These are phyloP conservation scores for Begonia peltatifolia DNA, from an alignment of 306 rosid species.

Conservation along the genomic window DNA sequence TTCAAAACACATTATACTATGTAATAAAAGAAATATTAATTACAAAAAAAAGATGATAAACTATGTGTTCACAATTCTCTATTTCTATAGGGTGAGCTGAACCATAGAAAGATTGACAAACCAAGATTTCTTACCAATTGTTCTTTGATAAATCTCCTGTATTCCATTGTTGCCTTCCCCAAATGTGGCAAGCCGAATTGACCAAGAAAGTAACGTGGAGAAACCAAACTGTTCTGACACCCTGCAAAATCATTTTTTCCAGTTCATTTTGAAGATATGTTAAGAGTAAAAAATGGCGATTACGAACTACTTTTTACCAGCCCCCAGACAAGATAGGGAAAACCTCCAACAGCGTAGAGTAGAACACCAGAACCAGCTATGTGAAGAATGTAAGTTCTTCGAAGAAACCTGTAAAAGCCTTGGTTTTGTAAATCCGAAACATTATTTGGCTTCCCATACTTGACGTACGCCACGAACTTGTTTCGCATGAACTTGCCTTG, in stretches of 20 bases:
- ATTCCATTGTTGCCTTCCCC: slow-evolving; percentile 62
- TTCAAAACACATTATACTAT: too few relatives aligned
- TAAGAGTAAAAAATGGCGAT: too few relatives aligned
- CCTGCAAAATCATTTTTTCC: slow-evolving; percentile 26
- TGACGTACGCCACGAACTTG: slow-evolving; percentile 11
- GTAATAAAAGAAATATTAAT: too few relatives aligned
- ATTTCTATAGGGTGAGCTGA: too few relatives aligned
- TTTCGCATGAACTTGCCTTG: not conserved
- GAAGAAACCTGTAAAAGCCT: slow-evolving; percentile 43
- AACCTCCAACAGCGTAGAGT: slow-evolving; percentile 61
- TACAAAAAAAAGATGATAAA: too few relatives aligned
- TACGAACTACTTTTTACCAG: slow-evolving; percentile 27
- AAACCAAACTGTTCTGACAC: slow-evolving; percentile 63
- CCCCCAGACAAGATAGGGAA: slow-evolving; percentile 86
- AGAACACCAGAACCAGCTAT: slow-evolving; percentile 50
- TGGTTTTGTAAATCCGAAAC: slow-evolving; percentile 67
- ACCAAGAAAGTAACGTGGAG: slow-evolving; percentile 76
- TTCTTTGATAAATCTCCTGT: slow-evolving; percentile 66
- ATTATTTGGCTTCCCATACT: slow-evolving; percentile 64
- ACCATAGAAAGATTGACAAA: too few relatives aligned
- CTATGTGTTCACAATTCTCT: too few relatives aligned
- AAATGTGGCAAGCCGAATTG: slow-evolving; percentile 83
- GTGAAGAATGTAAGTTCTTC: slow-evolving; percentile 50
- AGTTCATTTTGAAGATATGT: too few relatives aligned
- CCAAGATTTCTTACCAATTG: slow-evolving; percentile 37